These are phyloP conservation scores for Trifolium fragiferum DNA, from an alignment of 306 rosid species.

Conservation along the genomic window DNA sequence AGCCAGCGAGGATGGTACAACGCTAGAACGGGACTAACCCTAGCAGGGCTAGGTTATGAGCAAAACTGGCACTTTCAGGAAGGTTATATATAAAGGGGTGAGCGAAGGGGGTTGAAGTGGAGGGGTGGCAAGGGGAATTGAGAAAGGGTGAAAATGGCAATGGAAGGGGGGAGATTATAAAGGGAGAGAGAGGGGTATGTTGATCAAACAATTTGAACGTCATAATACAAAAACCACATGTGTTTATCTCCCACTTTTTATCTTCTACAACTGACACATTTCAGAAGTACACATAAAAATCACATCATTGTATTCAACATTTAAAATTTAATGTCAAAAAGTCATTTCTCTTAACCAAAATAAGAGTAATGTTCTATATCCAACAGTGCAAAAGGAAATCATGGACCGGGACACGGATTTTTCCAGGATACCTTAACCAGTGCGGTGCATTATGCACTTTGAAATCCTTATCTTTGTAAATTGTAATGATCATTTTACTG, in stretches of 20 bases:
- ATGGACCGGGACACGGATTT: neutral
- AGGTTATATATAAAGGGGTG: neutral
- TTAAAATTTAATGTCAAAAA: no score
- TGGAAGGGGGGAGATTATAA: neutral
- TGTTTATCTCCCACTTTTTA: no score
- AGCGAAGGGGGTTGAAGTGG: neutral
- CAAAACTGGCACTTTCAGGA: neutral
- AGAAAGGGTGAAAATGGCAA: neutral
- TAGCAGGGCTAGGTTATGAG: no score
- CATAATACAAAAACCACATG: no score
- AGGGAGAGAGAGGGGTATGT: neutral
- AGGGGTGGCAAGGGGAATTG: neutral
- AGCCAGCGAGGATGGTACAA: no score
- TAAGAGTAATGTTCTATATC: neutral
- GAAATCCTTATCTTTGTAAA: slow-evolving; percentile 23
- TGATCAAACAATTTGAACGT: no score
- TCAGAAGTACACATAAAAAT: no score
- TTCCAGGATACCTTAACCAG: neutral
- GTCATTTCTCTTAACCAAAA: neutral
- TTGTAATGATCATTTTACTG: slow-evolving; percentile 27
- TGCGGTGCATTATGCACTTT: slow-evolving; percentile 11
- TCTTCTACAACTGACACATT: no score
- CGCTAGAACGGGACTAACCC: no score
- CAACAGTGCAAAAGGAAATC: neutral
- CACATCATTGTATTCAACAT: no score